Percentiles rank a stretch among this genome's conserved stretches.
Conservation (phyloP, 805 yeast species). For the Sungouiozyma ichnusensis region DNA sequence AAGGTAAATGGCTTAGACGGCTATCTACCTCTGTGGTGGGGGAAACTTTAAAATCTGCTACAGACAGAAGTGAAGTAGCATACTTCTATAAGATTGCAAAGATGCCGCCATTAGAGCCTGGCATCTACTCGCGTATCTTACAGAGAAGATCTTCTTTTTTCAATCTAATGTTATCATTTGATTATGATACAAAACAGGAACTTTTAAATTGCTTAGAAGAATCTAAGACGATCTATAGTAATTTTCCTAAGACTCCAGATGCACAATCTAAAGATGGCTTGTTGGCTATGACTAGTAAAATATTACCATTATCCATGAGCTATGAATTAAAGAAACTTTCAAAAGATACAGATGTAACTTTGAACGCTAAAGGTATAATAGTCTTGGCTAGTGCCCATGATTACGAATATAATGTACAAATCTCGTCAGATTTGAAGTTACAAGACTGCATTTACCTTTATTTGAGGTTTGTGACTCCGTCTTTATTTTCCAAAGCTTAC, state of each 20-base stretch:
- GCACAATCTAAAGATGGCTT: constrained; percentile 24
- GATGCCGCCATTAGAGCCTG: constrained; percentile 16
- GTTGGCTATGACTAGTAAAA: constrained; percentile 28
- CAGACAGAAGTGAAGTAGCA: constrained; percentile 18
- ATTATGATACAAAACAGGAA: constrained; percentile 41
- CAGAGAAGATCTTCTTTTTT: constrained; percentile 33
- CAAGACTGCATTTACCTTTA: constrained; percentile 32
- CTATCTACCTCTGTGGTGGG: constrained; percentile 46
- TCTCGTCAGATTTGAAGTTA: constrained; percentile 12
- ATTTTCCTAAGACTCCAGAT: constrained; percentile 21
- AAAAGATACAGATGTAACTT: constrained; percentile 22
- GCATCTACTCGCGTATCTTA: constrained; percentile 16
- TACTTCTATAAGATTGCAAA: constrained; percentile 15
- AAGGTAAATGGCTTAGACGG: constrained; percentile 53
- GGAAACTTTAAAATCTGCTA: constrained; percentile 25
- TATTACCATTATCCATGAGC: constrained; percentile 31
- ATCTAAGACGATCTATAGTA: constrained; percentile 34
- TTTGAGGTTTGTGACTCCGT: constrained; percentile 35
- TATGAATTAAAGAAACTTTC: constrained; percentile 24
- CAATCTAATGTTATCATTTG: constrained; percentile 52
- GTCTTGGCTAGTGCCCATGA: constrained; percentile 19
- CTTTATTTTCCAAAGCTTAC: constrained; percentile 17
- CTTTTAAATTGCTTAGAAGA: constrained; percentile 31
- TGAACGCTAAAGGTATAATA: constrained; percentile 28
- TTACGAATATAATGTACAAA: constrained; percentile 11